Evolutionary conservation across 2,329 filamentous ascomycete species (phyloP).

Genomic region (Neofusicoccum parvum): DNA sequence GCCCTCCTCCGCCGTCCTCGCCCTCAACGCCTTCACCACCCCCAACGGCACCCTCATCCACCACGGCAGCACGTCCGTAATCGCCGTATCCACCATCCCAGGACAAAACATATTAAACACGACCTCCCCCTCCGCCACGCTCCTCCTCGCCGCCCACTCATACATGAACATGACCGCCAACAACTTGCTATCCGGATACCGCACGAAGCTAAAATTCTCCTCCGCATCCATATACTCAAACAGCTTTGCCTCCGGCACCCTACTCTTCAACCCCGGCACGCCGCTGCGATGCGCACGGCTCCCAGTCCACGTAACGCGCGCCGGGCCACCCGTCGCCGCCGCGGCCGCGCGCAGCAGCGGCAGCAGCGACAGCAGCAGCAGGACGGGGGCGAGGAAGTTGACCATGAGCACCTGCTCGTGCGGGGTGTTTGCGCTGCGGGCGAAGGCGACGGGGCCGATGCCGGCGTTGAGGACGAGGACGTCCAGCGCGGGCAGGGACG

Average conservation of each 20-base stretch:
- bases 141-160: background rate
- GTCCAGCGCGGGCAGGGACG: background rate
- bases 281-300: background rate
- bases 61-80: conserved; percentile 3
- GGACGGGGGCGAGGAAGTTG: background rate
- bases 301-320: background rate
- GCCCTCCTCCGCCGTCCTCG: background rate
- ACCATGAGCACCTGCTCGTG: background rate
- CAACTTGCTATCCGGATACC: conserved; percentile 5
- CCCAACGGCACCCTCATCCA: background rate
- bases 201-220: background rate
- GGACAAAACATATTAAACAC: background rate
- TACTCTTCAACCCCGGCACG: background rate
- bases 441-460: background rate
- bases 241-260: background rate
- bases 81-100: conserved; percentile 1
- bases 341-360: background rate
- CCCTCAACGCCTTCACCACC: background rate
- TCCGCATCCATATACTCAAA: background rate
- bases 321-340: too few relatives aligned
- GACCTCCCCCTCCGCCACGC: background rate
- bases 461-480: background rate
- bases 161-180: background rate
- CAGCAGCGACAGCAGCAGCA: background rate
- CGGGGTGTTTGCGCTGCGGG: background rate